These are phyloP conservation scores for Didymosphaeria variabile DNA, from an alignment of 2,329 filamentous ascomycete genomes.

Conservation along the genomic window DNA sequence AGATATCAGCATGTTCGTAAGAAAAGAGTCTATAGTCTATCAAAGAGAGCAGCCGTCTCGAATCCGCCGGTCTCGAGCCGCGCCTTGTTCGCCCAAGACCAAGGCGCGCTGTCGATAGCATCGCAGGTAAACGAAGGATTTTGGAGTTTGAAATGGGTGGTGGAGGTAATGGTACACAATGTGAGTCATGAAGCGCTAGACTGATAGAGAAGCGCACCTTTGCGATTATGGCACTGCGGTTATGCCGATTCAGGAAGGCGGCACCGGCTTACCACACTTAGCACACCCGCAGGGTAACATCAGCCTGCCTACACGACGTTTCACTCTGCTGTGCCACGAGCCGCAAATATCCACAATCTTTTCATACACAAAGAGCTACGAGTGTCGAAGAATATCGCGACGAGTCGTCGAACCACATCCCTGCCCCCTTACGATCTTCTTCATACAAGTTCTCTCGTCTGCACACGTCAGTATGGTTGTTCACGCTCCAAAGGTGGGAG, in stretches of 20 bases:
- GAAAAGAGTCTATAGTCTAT: too few species aligned
- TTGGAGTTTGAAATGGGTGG: not conserved
- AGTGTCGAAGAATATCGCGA: too few species aligned
- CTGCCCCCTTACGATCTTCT: not conserved
- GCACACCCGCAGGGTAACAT: slow-evolving; percentile 11
- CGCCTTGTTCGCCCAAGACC: not conserved
- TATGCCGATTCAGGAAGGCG: slow-evolving; percentile 9
- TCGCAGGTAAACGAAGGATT: not conserved
- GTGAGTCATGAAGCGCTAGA: not conserved
- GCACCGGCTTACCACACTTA: slow-evolving; percentile 6
- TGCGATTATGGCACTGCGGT: not conserved
- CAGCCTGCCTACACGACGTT: slow-evolving; percentile 1
- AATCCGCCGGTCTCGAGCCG: not conserved
- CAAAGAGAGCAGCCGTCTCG: not conserved
- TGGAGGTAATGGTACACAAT: not conserved
- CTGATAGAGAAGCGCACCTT: not conserved
- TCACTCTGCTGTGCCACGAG: not conserved
- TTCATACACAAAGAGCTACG: not conserved
- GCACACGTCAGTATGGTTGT: slow-evolving; percentile 1
- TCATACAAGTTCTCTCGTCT: slow-evolving; percentile 2
- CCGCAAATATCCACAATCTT: not conserved
- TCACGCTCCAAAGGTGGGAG: slow-evolving; percentile 56
- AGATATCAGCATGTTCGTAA: too few species aligned
- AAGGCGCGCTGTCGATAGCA: not conserved
- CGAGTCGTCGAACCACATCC: too few species aligned